Conservation (phyloP, 2,329 filamentous ascomycete species). For the Pseudogymnoascus pannorum region DNA sequence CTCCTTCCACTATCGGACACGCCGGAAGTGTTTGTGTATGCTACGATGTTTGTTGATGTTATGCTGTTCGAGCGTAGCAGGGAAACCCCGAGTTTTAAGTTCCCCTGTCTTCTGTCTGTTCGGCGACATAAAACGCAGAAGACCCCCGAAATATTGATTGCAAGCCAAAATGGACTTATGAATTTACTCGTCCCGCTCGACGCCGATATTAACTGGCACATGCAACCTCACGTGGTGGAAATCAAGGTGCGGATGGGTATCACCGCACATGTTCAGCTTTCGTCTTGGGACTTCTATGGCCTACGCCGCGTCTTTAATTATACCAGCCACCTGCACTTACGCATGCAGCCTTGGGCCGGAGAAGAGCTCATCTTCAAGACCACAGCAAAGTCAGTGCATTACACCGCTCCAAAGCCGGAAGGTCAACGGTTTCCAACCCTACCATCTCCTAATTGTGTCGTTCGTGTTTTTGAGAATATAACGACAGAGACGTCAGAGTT, state of each 20-base stretch:
- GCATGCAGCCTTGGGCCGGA: conserved; percentile 58
- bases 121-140: conserved; percentile 59
- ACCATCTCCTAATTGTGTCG: conserved; percentile 59
- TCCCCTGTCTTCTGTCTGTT: conserved; percentile 68
- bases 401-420: conserved; percentile 62
- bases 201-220: conserved; percentile 72
- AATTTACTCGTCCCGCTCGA: conserved; percentile 61
- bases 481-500: conserved; percentile 61
- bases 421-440: conserved; percentile 67
- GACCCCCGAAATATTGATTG: conserved; percentile 62
- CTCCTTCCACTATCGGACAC: conserved; percentile 48
- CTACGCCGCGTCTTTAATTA: conserved; percentile 80
- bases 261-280: conserved; percentile 59
- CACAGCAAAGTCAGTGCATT: conserved; percentile 65
- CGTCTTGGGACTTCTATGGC: conserved; percentile 66
- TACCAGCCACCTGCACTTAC: conserved; percentile 63
- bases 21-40: conserved; percentile 64
- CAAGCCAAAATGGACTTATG: conserved; percentile 69
- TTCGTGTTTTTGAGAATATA: conserved; percentile 65
- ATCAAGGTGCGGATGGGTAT: conserved; percentile 67
- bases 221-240: conserved; percentile 54
- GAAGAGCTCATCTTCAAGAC: conserved; percentile 62
- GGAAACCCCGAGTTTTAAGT: conserved; percentile 57
- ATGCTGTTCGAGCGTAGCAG: conserved; percentile 64
- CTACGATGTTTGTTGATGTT: conserved; percentile 63